Percentiles rank a stretch among this genome's conserved stretches.
Conservation (phyloP, 805 yeast genomes). For the baker's yeast (Saccharomyces cerevisiae) region DNA sequence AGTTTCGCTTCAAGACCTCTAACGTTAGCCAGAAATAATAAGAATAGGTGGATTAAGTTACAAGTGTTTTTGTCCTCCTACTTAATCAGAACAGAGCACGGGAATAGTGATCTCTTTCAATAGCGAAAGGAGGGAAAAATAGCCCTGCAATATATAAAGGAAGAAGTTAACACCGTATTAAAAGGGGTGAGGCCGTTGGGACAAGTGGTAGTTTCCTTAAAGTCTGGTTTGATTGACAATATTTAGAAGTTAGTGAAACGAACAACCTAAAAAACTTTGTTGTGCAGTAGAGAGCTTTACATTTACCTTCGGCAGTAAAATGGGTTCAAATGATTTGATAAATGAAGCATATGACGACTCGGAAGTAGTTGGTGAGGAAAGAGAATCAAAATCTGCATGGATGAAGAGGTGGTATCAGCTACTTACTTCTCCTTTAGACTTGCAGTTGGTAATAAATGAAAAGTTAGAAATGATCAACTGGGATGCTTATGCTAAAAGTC, state of each 20-base stretch:
- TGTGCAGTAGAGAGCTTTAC: neutral
- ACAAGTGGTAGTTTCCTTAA: neutral
- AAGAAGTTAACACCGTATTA: neutral
- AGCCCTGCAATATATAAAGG: neutral
- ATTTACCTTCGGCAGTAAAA: neutral
- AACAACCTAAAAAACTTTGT: neutral
- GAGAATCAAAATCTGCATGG: constrained; percentile 2
- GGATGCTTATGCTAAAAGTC: constrained; percentile 20
- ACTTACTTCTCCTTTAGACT: constrained; percentile 18
- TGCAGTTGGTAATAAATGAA: constrained; percentile 18
- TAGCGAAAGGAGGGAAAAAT: neutral
- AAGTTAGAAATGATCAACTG: constrained; percentile 23
- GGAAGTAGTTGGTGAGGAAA: neutral
- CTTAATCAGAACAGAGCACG: neutral
- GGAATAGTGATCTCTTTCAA: neutral
- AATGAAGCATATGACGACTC: neutral
- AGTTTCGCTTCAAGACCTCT: neutral
- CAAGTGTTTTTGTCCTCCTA: neutral
- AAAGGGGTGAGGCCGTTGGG: neutral
- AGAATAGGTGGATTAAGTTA: neutral
- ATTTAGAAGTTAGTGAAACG: neutral
- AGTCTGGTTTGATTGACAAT: neutral
- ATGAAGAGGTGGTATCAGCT: constrained; percentile 1
- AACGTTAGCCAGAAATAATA: neutral
- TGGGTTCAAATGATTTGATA: neutral